phyloP scores from a whole-genome alignment of 2,329 filamentous ascomycete genomes.

The Cladosporium halotolerans region DNA sequence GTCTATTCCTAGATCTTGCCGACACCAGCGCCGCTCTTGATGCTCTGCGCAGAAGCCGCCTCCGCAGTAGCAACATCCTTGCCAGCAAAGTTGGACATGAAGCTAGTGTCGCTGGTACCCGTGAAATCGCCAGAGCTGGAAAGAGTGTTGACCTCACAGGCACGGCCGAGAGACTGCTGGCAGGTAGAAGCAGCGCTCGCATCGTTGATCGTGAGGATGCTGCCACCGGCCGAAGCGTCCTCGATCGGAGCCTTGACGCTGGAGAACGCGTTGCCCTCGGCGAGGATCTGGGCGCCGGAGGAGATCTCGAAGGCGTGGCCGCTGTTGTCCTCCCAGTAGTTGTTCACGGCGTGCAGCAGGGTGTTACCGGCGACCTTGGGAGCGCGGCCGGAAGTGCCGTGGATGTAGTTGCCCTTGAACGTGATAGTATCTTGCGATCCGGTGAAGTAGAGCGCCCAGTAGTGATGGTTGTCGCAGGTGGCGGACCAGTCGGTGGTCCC shows the following conservation, averaged over 20 bases:
- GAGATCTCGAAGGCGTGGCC: slow-evolving; percentile 53
- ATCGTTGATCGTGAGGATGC: slow-evolving; percentile 33
- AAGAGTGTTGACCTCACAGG: slow-evolving; percentile 44
- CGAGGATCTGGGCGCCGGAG: slow-evolving; percentile 39
- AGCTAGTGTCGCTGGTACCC: slow-evolving; percentile 35
- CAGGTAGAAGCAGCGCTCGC: slow-evolving; percentile 13
- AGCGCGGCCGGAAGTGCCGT: slow-evolving; percentile 51
- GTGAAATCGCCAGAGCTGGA: slow-evolving; percentile 18
- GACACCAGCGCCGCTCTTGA: slow-evolving; percentile 41
- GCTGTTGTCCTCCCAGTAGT: slow-evolving; percentile 52
- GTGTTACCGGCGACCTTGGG: slow-evolving; percentile 53
- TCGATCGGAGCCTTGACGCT: slow-evolving; percentile 43
- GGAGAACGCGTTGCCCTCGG: slow-evolving; percentile 55
- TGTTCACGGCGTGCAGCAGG: slow-evolving; percentile 56
- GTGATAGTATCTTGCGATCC: slow-evolving; percentile 54
- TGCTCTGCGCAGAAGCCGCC: slow-evolving; percentile 29
- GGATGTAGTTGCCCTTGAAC: slow-evolving; percentile 56
- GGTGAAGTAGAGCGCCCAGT: slow-evolving; percentile 55
- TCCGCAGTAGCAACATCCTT: slow-evolving; percentile 47
- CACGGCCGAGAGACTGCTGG: slow-evolving; percentile 37
- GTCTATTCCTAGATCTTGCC: slow-evolving; percentile 27
- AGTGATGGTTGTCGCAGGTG: slow-evolving; percentile 53
- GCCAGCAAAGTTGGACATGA: slow-evolving; percentile 47
- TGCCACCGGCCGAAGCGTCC: slow-evolving; percentile 28
- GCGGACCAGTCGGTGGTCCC: slow-evolving; percentile 50